phyloP scores from a whole-genome alignment of 495 filamentous ascomycete genomes.

The Penicillium samsonianum region DNA sequence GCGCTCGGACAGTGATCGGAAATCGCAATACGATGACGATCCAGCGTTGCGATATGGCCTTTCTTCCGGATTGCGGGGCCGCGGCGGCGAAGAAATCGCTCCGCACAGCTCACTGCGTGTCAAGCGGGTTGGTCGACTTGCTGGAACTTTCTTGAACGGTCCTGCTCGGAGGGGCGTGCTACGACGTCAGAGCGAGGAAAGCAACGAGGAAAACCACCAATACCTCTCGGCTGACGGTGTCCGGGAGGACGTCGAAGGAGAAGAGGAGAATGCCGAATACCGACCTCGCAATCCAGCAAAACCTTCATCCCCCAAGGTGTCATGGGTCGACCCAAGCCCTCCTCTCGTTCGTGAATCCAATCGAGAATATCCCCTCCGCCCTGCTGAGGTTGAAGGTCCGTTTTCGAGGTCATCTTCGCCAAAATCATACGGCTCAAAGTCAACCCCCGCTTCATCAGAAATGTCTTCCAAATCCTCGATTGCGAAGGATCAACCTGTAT shows the following conservation, averaged over 20 bases:
- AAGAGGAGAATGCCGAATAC: constrained; percentile 33
- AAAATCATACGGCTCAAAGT: constrained; percentile 45
- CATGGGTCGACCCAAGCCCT: constrained; percentile 49
- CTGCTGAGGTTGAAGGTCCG: constrained; percentile 29
- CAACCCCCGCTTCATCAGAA: constrained; percentile 44
- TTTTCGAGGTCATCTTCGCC: constrained; percentile 46
- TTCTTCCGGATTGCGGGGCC: constrained; percentile 51
- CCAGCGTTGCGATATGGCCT: constrained; percentile 49
- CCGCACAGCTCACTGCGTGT: constrained; percentile 69
- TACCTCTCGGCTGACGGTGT: constrained; percentile 34
- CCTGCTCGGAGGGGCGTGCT: constrained; percentile 70
- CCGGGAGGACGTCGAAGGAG: constrained; percentile 28
- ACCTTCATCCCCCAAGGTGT: constrained; percentile 45
- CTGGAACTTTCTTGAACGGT: constrained; percentile 72
- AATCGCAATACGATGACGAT: constrained; percentile 43
- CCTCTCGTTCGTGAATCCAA: constrained; percentile 30
- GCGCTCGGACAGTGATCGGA: constrained; percentile 48
- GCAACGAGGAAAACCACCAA: constrained; percentile 43
- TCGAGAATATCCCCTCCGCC: constrained; percentile 27
- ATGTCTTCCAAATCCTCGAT: constrained; percentile 41
- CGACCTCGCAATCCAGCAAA: constrained; percentile 33
- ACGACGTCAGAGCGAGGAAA: constrained; percentile 73
- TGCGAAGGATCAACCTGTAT: constrained; percentile 54
- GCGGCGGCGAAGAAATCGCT: constrained; percentile 56
- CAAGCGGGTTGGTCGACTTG: constrained; percentile 70